Evolutionary conservation across 1,139 yeast genomes (phyloP).

Genomic region (Suhomyces choctaworum): DNA sequence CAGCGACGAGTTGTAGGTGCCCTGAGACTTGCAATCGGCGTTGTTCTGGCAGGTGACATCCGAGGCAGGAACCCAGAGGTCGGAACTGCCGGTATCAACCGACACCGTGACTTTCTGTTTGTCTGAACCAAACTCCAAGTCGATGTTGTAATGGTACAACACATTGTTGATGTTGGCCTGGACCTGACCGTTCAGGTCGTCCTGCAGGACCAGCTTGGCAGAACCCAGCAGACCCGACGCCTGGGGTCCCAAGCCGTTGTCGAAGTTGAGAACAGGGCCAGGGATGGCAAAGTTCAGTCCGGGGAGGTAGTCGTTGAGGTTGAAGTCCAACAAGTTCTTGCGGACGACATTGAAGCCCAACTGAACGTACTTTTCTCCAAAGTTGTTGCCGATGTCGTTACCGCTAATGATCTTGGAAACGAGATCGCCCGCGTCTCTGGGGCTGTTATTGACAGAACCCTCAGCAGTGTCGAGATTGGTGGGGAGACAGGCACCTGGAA

Average conservation of each 20-base stretch:
- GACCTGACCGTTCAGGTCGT: background rate
- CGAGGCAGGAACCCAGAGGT: conserved; percentile 19
- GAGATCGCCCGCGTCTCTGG: background rate
- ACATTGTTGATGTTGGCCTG: conserved; percentile 1
- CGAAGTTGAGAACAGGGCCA: background rate
- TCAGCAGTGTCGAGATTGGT: too few species aligned
- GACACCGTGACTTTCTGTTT: conserved; percentile 12
- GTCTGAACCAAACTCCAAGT: conserved; percentile 15
- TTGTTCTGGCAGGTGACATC: conserved; percentile 2
- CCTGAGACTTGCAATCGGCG: conserved; percentile 9
- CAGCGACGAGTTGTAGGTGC: conserved; percentile 13
- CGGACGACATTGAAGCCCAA: conserved; percentile 3
- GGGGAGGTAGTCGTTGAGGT: background rate
- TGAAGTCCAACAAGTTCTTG: background rate
- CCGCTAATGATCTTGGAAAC: background rate
- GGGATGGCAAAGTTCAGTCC: too few species aligned
- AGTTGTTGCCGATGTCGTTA: background rate
- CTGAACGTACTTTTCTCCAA: background rate
- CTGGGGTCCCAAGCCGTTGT: background rate
- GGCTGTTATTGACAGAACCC: too few species aligned
- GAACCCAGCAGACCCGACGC: background rate
- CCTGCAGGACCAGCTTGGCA: background rate
- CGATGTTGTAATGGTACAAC: conserved; percentile 4
- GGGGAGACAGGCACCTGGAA: background rate
- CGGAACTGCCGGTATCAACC: conserved; percentile 26